Base-by-base conservation (phyloP, 2,329 filamentous ascomycete genomes). In the Calonectria naviculata region DNA sequence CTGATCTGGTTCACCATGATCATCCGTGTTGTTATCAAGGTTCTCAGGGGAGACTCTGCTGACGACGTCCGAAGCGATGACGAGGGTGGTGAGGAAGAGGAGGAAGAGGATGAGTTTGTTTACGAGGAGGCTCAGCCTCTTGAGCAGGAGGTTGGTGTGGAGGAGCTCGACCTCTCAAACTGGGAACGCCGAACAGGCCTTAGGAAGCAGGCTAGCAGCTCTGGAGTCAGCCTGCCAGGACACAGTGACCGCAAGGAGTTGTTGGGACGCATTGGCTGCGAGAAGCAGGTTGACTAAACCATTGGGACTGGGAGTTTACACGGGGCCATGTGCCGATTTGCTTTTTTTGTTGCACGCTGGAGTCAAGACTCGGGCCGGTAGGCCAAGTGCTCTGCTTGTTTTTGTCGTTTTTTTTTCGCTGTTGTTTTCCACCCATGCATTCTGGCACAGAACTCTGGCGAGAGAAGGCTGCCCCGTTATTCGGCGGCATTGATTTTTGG, bases 1-100 rank as follows among this genome's bases (percentile, higher is more conserved):
- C 85, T 97, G 41, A 88, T 94, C 72, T 98, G 97, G 97, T 97
- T 98, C 80, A 88, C 87, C 73, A 93, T 98, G 91, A 98, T 98
- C 75, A 84, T 95, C 44, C 91, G 92, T 68, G 94, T 99, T 3
- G 95, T 95, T 26, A 88, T 93, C 73, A 92, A 93, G 72, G 95
- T 98, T 7, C 81, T 98, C 41, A 89, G 88, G 62, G 95, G 96
- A 36, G 90, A 88, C 42, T 87, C 90, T 36, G 95, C 96, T 6
- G 95, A 98, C 74, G 97, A 99, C 80, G 89, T 91, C 21, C 91
- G 97, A 67, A 97, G 94, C 73, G 96, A 98, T 76, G 94, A 92
- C 26, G 92, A 89, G 3, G 90, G 91, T 28, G 89, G 93, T 71
- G 91, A 93, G 73, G 89, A 91, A 47, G 88, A 89, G 21, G 87